Evolutionary conservation across 2,329 filamentous ascomycete species (phyloP), one percentile per base, ranked within the genome.

Genomic region (Nothomitra cinnamomea): DNA sequence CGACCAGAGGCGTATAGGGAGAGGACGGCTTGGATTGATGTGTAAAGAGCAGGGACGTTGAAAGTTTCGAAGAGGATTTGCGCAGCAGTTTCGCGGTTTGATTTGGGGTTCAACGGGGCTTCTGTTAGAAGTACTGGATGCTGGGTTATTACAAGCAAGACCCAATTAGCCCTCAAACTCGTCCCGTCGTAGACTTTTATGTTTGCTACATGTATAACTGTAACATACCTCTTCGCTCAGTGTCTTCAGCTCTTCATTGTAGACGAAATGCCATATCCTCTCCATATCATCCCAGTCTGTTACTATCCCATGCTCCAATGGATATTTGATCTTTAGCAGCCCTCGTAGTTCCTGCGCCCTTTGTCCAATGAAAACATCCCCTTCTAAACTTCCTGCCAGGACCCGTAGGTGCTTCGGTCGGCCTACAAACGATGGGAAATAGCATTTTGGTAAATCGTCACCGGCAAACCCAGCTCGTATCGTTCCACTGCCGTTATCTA

Each of bases 231-330:
- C 92, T 76, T 98, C 92, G 69, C 89, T 95, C 65, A 95, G 76
- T 51, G 90, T 95, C 74, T 95, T 96, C 62, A 98, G 69, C 58
- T 94, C 92, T 64, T 95, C 90, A 55, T 86, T 86, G 67, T 96
- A 98, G 53, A 98, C 88, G 65, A 94, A 92, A 63, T 94, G 86
- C 92, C 92, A 98, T 70, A 98, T 98, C 72, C 87, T 82, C 74
- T 98, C 92, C 92, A 98, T 98, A 65, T 98, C 92, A 66, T 96
- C 92, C 92, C 92, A 98, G 69, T 98, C 88, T 61, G 92, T 98
- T 58, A 98, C 92, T 63, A 98, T 94, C 61, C 92, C 92, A 67
- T 98, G 92, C 71, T 96, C 92, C 54, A 98, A 73, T 45, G 92
- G 92, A 66, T 96, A 96, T 59, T 82, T 78, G 62, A 98, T 95